Evolutionary conservation across 176 grass and related monocot species (phyloP).

Genomic region (Rhipidocladum racemiflorum): DNA sequence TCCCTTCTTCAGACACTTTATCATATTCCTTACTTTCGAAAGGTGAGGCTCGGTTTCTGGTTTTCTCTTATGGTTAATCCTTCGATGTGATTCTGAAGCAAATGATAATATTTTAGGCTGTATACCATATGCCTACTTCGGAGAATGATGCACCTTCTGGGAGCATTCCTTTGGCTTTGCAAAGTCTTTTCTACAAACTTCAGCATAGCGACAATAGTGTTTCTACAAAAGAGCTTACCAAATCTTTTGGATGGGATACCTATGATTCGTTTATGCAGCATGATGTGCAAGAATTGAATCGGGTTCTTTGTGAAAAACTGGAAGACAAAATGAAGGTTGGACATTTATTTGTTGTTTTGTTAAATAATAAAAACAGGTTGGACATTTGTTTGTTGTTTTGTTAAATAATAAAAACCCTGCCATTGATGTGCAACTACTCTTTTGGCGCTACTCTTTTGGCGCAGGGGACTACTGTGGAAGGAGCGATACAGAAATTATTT

Average conservation of each 20-base stretch:
- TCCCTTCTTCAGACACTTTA: slow-evolving; percentile 83
- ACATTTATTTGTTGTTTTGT: slow-evolving; percentile 17
- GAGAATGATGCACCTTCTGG: slow-evolving; percentile 72
- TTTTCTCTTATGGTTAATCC: slow-evolving; percentile 14
- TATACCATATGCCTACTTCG: slow-evolving; percentile 74
- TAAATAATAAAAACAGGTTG: not conserved
- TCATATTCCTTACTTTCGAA: slow-evolving; percentile 69
- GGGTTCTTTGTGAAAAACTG: slow-evolving; percentile 81
- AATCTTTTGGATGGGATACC: slow-evolving; percentile 84
- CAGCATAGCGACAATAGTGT: slow-evolving; percentile 70
- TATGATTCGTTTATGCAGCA: slow-evolving; percentile 85
- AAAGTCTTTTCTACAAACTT: slow-evolving; percentile 87
- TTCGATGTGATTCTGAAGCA: slow-evolving; percentile 21
- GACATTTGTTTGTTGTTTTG: no score
- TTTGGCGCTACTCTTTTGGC: slow-evolving; percentile 12
- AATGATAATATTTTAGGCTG: slow-evolving; percentile 58
- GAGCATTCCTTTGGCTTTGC: slow-evolving; percentile 75
- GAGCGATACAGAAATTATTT: slow-evolving; percentile 73
- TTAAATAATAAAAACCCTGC: not conserved
- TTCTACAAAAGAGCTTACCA: slow-evolving; percentile 78
- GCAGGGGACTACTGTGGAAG: slow-evolving; percentile 71
- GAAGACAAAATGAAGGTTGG: slow-evolving; percentile 88
- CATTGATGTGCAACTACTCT: slow-evolving; percentile 14
- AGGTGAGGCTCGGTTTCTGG: slow-evolving; percentile 39
- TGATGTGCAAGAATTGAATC: slow-evolving; percentile 81